Conservation (phyloP, 2,329 filamentous ascomycete species). For the Teratosphaeria pseudoeucalypti region DNA sequence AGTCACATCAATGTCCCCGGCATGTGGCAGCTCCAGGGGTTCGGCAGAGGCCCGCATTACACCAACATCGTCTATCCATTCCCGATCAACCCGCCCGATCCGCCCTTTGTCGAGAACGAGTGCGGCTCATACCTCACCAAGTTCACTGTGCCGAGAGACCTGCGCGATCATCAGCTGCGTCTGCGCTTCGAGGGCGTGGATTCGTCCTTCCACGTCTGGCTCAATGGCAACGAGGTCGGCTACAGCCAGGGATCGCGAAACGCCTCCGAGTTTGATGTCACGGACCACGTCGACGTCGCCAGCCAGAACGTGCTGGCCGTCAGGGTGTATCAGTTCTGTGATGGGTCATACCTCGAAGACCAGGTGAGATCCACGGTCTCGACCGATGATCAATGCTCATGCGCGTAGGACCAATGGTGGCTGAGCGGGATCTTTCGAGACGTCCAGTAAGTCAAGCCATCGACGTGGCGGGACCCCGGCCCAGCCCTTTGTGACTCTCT, state of each 20-base stretch:
- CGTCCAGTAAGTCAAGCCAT: slow-evolving; percentile 35
- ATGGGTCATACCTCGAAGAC: slow-evolving; percentile 39
- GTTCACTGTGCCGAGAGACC: slow-evolving; percentile 42
- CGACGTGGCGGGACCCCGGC: no score
- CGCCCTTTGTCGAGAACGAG: slow-evolving; percentile 50
- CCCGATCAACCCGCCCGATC: slow-evolving; percentile 45
- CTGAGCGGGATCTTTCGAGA: slow-evolving; percentile 51
- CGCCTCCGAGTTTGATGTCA: slow-evolving; percentile 59
- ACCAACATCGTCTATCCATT: slow-evolving; percentile 57
- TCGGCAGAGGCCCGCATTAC: slow-evolving; percentile 53
- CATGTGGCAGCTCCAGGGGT: slow-evolving; percentile 61
- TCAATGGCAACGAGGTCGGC: slow-evolving; percentile 54
- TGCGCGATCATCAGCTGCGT: slow-evolving; percentile 45
- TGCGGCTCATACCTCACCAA: slow-evolving; percentile 51
- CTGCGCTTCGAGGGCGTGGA: slow-evolving; percentile 64
- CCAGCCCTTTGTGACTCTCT: neutral
- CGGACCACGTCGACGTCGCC: slow-evolving; percentile 35
- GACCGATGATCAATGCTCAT: neutral
- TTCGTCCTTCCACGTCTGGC: slow-evolving; percentile 58
- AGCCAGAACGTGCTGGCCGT: slow-evolving; percentile 49
- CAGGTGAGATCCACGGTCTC: neutral
- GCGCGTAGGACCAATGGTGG: slow-evolving; percentile 26
- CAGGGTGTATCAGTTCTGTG: slow-evolving; percentile 60
- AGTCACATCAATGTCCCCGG: slow-evolving; percentile 48
- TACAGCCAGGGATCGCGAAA: slow-evolving; percentile 62